Base-by-base conservation (phyloP, 1,139 yeast species). In the Trichomonascaceae sp. region DNA sequence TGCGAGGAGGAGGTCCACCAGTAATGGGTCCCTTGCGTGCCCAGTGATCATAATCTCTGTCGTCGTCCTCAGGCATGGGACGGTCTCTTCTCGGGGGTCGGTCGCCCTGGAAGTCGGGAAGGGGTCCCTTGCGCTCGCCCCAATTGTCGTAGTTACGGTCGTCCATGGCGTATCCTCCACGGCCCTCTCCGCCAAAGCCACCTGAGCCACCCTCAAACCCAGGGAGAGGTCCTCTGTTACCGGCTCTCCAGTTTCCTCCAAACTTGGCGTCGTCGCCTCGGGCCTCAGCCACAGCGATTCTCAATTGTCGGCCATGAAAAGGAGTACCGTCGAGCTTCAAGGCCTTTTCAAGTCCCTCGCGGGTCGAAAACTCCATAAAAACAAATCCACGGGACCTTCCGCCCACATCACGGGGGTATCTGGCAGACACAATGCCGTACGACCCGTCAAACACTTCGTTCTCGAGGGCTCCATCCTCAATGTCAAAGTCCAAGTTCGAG, bases 401-500 rank as follows among this genome's bases (percentile, higher is more conserved):
- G 38, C 60, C 61, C 40, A 61, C 66, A 57, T 82, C 94, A 49
- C 65, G 67, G 46, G 95, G 94, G 18, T 58, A 39, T 14, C 64
- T 62, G 41, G 85, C 69, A 37, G 80, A 74, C 32, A 65, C 65
- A 33, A 69, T 71, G 58, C 78, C 61, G 51, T 74, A 71, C 51
- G 69, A 72, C 47, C 72, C 77, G 27, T 35, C 40, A 42, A 87
- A 74, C 64, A 81, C 79, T 31, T 71, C 72, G 36, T 60, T 64
- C 9, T 6, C 11, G 41, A 89, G 66, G 30, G 66, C 72, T 26
- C 65, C 74, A 56, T 87, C 95, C 37, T 66, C 60, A 30, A 74
- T 70, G 44, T 80, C 89, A 76, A 84, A 81, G 39, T 95, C 85
- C 54, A 92, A 71, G 60, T 87, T 85, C 52, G 75, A 73, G 47